Percentiles rank a stretch among this genome's conserved stretches.
Evolutionary conservation across 805 yeast genomes (phyloP).

Genomic region (Wickerhamiella brachini): DNA sequence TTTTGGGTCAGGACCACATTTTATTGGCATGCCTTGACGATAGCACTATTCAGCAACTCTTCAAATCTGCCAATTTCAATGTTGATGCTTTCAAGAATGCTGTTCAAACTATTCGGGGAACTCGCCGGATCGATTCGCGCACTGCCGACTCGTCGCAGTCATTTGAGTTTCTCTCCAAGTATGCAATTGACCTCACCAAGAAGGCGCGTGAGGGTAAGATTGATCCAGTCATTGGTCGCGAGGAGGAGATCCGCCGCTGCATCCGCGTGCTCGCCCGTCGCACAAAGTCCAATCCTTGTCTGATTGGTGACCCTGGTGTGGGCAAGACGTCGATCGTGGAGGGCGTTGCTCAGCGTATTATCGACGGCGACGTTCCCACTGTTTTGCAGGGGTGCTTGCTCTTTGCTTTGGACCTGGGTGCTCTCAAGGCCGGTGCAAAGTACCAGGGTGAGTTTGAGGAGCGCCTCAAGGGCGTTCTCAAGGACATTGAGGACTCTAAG

Average conservation of each 20-base stretch:
- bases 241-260: conserved; percentile 92
- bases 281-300: conserved; percentile 89
- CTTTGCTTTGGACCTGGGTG: conserved; percentile 86
- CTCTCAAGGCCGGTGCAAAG: conserved; percentile 96
- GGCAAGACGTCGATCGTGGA: conserved; percentile 98
- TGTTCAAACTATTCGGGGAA: conserved; percentile 71
- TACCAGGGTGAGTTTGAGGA: conserved; percentile 98
- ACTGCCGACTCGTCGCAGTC: conserved; percentile 82
- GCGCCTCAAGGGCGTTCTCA: conserved; percentile 89
- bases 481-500: conserved; percentile 80
- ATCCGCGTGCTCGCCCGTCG: conserved; percentile 93
- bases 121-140: conserved; percentile 81
- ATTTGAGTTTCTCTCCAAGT: conserved; percentile 73
- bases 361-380: conserved; percentile 89
- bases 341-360: conserved; percentile 95
- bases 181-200: conserved; percentile 88
- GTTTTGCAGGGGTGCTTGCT: conserved; percentile 69
- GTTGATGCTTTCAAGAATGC: conserved; percentile 63
- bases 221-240: conserved; percentile 98
- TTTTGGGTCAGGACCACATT: conserved; percentile 88
- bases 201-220: conserved; percentile 87
- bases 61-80: conserved; percentile 55
- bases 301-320: conserved; percentile 98
- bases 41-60: conserved; percentile 47
- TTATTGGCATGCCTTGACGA: conserved; percentile 77